Percentiles rank a stretch among this genome's conserved stretches.
Conservation (phyloP, 2,329 filamentous ascomycete genomes). For the Beauveria scarabaeidicola region DNA sequence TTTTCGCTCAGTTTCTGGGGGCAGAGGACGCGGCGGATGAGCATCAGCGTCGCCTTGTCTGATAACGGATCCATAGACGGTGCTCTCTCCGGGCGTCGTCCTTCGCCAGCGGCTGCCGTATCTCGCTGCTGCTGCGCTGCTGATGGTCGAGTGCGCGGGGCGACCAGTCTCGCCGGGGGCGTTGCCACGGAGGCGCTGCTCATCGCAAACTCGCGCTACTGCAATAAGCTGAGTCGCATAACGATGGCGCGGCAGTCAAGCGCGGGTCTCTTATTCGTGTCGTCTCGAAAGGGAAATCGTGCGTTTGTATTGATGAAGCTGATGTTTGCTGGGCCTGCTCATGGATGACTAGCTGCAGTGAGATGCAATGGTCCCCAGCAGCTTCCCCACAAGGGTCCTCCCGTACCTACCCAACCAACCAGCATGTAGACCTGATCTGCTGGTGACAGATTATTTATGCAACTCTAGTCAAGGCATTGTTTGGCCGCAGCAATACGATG, state of each 20-base stretch:
- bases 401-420: not conserved
- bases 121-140: conserved; percentile 16
- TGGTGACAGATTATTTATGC: not conserved
- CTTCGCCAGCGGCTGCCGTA: conserved; percentile 16
- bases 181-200: conserved; percentile 3
- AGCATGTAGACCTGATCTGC: too few species aligned
- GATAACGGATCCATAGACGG: conserved; percentile 47
- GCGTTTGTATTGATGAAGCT: not conserved
- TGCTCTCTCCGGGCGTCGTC: conserved; percentile 26
- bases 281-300: not conserved
- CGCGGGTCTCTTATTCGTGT: not conserved
- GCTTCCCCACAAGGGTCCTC: not conserved
- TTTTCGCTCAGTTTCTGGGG: conserved; percentile 58
- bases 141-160: conserved; percentile 11
- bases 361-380: not conserved
- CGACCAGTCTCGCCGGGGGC: conserved; percentile 7
- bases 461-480: not conserved
- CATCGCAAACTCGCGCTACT: conserved; percentile 3
- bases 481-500: not conserved
- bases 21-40: conserved; percentile 79
- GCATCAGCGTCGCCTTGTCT: conserved; percentile 67
- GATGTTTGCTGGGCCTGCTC: not conserved
- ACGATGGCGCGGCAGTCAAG: not conserved
- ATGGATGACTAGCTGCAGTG: not conserved
- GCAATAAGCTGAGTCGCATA: not conserved